Evolutionary conservation across 306 rosid genomes (phyloP), one percentile per base, ranked within the genome.

Genomic region (Sechiopsis laciniata): DNA sequence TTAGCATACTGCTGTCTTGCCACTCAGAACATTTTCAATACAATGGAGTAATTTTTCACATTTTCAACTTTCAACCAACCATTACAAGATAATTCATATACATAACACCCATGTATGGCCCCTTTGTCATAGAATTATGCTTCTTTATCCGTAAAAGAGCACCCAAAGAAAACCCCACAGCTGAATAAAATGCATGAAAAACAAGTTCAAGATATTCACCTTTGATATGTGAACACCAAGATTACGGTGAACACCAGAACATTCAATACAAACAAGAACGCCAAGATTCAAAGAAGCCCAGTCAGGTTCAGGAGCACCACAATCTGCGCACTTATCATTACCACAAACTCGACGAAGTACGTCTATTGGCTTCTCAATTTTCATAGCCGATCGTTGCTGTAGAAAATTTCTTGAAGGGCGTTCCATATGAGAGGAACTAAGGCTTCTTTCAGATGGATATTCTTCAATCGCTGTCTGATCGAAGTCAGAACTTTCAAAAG

Each of bases 221-320:
- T 95, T 95, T 37, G 99, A 95, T 83, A 95, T 91, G 84, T 95
- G 97, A 50, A 95, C 99, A 75, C 99, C 99, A 67, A 95, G 97
- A 81, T 95, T 95, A 15, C 97, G 92, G 75, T 95, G 99, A 83
- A 95, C 99, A 64, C 97, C 99, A 74, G 97, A 95, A 77, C 99
- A 95, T 78, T 95, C 99, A 13, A 95, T 95, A 84, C 99, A 95
- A 79, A 95, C 97, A 80, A 95, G 99, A 80, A 95, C 93, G 10
- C 99, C 99, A 51, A 95, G 97, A 88, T 95, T 95, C 80, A 95
- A 81, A 60, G 99, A 95, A 66, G 99, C 96, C 99, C 99, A 95
- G 72, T 95, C 99, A 20, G 99, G 99, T 82, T 95, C 99, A 14
- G 96, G 80, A 76, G 95, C 93, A 73, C 96, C 95, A 76, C 99